Conservation (phyloP, 2,329 filamentous ascomycete genomes). For the Penicillium hesseltinei region DNA sequence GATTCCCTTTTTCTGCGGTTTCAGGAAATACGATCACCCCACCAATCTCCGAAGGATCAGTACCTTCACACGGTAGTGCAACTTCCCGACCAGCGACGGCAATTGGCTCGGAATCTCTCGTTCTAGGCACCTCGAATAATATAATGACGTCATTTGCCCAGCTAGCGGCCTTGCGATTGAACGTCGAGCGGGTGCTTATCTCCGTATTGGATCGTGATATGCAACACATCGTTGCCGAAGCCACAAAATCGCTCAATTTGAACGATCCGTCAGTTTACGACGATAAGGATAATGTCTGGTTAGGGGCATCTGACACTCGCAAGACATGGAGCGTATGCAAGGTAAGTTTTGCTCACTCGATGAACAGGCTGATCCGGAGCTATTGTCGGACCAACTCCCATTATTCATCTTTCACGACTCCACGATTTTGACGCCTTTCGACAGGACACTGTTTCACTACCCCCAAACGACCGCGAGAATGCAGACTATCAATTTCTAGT, state of each 20-base stretch:
- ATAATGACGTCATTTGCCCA: constrained; percentile 39
- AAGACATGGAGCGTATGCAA: constrained; percentile 36
- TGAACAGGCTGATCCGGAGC: not conserved
- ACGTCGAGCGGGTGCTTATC: constrained; percentile 40
- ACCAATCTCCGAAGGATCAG: constrained; percentile 12
- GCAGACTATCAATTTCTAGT: constrained; percentile 32
- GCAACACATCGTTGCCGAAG: constrained; percentile 54
- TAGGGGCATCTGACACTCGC: constrained; percentile 33
- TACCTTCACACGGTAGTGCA: constrained; percentile 9
- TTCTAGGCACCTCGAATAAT: constrained; percentile 34
- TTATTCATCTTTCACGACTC: not conserved
- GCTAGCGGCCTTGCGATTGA: constrained; percentile 34
- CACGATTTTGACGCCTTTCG: constrained; percentile 7
- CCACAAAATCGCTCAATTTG: constrained; percentile 44
- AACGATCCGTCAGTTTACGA: constrained; percentile 35
- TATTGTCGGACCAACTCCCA: not conserved
- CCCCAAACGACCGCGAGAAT: constrained; percentile 23
- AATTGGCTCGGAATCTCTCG: constrained; percentile 24
- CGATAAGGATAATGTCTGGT: constrained; percentile 31
- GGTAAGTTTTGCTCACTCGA: constrained; percentile 25
- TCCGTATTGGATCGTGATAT: constrained; percentile 49
- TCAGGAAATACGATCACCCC: constrained; percentile 10
- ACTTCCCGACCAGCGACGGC: constrained; percentile 17
- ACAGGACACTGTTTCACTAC: constrained; percentile 38
- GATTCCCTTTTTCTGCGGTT: constrained; percentile 10